Percentiles rank a stretch among this genome's conserved stretches.
phyloP scores from a whole-genome alignment of 1,284 basidiomycete species.

The Gastroboletus turbinatus region DNA sequence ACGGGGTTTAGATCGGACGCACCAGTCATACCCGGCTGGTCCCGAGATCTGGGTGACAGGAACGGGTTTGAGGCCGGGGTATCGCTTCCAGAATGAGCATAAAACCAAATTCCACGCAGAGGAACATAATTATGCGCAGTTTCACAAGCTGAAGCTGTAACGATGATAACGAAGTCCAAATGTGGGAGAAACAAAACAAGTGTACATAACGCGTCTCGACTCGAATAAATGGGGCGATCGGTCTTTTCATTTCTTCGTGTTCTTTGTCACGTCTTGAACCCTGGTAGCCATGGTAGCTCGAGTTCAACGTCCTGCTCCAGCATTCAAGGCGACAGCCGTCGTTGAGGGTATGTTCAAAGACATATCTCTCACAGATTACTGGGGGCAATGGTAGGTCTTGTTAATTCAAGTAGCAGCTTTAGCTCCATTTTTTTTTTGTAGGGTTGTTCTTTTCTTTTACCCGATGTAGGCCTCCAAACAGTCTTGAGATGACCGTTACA shows the following conservation, averaged over 20 bases:
- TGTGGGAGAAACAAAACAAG: slow-evolving; percentile 17
- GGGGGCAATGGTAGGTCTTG: slow-evolving; percentile 75
- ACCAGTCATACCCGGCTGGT: background rate
- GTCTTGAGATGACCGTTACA: slow-evolving; percentile 4
- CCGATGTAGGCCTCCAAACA: slow-evolving; percentile 57
- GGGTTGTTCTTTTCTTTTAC: slow-evolving; percentile 81
- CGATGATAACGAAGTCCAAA: background rate
- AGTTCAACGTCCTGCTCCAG: slow-evolving; percentile 76
- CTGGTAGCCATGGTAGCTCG: slow-evolving; percentile 56
- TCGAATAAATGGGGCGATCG: slow-evolving; percentile 20
- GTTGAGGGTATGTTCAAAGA: slow-evolving; percentile 76
- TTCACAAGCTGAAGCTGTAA: background rate
- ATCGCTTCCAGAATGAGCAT: background rate
- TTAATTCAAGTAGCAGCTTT: background rate
- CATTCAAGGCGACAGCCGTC: slow-evolving; percentile 76
- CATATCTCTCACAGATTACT: slow-evolving; percentile 67
- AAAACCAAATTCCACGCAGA: background rate
- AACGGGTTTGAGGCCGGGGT: background rate
- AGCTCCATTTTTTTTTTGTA: slow-evolving; percentile 30
- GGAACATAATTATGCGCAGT: background rate
- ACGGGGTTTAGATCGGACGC: no score
- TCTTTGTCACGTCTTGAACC: background rate
- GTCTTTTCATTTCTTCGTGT: background rate
- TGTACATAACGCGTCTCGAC: slow-evolving; percentile 24
- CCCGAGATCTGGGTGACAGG: background rate